Percentiles rank a stretch among this genome's conserved stretches.
Conservation (phyloP, 441 rosid species). For the Pelargonium fulgidum region DNA sequence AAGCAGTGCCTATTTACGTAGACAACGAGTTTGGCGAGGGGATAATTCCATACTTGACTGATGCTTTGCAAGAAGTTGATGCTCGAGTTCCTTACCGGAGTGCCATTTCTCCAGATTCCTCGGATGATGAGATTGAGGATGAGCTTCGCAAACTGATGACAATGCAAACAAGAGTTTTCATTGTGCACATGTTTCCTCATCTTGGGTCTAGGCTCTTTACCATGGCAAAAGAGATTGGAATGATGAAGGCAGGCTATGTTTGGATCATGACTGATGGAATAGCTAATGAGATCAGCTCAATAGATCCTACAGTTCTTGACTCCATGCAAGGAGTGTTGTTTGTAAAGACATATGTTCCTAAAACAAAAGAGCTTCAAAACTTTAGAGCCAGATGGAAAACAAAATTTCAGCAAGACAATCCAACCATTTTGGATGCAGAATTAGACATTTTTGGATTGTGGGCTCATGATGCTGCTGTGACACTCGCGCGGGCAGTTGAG, state of each 20-base stretch:
- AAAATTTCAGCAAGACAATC: constrained; percentile 28
- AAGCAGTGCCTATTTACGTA: constrained; percentile 40
- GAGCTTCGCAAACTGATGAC: constrained; percentile 50
- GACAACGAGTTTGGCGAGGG: constrained; percentile 44
- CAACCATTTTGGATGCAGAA: constrained; percentile 14
- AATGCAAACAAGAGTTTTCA: constrained; percentile 53
- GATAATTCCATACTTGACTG: constrained; percentile 37
- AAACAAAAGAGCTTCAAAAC: constrained; percentile 17
- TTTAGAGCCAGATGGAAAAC: constrained; percentile 36
- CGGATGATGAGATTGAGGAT: constrained; percentile 29
- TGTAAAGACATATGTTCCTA: constrained; percentile 29
- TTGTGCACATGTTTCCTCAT: constrained; percentile 40
- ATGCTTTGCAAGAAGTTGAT: constrained; percentile 38
- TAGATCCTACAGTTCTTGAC: constrained; percentile 10
- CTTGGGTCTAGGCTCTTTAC: constrained; percentile 40
- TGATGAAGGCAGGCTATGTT: constrained; percentile 47
- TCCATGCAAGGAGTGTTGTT: constrained; percentile 53
- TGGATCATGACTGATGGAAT: constrained; percentile 56
- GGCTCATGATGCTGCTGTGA: constrained; percentile 54
- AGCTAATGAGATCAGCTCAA: constrained; percentile 17
- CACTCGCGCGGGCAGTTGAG: constrained; percentile 54
- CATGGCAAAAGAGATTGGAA: constrained; percentile 43
- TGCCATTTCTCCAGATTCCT: constrained; percentile 31
- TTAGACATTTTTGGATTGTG: constrained; percentile 34
- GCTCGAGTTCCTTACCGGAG: constrained; percentile 36